These are phyloP conservation scores for Aquilaria sinensis DNA, from an alignment of 345 rosid genomes.

Conservation along the genomic window DNA sequence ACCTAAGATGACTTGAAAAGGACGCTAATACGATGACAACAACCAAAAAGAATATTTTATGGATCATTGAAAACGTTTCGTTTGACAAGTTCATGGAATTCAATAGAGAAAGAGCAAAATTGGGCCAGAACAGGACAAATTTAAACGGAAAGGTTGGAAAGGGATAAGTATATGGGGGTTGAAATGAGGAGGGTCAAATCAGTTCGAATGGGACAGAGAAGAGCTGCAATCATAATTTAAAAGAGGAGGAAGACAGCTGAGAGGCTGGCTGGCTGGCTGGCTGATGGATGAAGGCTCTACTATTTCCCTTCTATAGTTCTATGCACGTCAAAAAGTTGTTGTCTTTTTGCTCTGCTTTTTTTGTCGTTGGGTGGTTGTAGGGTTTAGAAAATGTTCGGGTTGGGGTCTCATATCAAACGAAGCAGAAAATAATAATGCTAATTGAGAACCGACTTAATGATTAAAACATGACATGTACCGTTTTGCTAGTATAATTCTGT, in stretches of 20 bases:
- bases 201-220: background rate
- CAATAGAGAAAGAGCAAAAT: background rate
- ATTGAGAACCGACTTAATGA: too few species aligned
- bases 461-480: too few species aligned
- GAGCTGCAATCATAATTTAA: background rate
- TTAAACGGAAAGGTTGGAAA: background rate
- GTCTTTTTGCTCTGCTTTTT: too few species aligned
- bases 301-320: too few species aligned
- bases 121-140: background rate
- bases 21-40: constrained; percentile 20
- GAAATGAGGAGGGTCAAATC: background rate
- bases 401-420: too few species aligned
- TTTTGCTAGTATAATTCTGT: too few species aligned
- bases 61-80: constrained; percentile 6
- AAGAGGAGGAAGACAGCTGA: constrained; percentile 24
- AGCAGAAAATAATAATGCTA: too few species aligned
- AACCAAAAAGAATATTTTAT: constrained; percentile 2
- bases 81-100: constrained; percentile 27
- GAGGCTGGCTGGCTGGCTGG: background rate
- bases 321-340: too few species aligned
- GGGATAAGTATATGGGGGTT: background rate
- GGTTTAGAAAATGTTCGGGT: too few species aligned
- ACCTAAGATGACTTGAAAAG: background rate
- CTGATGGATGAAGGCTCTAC: too few species aligned
- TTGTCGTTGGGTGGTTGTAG: too few species aligned